Base-by-base conservation (phyloP, 2,329 filamentous ascomycete genomes). In the Pyricularia grisea region DNA sequence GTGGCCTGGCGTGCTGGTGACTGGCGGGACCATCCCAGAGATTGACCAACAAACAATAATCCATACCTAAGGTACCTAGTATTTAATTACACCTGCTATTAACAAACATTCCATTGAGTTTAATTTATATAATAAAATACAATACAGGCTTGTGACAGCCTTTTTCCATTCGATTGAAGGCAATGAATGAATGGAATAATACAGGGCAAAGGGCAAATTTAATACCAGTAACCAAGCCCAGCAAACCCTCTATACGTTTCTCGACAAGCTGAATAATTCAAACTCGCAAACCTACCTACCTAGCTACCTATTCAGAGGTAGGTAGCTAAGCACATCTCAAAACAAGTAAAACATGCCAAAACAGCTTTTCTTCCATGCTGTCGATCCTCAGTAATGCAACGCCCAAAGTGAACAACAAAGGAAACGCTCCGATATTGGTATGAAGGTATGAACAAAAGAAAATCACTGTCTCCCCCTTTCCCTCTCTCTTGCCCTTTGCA, bases 391-490 rank as follows among this genome's bases (percentile, higher is more conserved):
- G 17, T 50, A 17, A 20, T 50, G 14, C n/a, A 65, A 31, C 27
- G 31, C 28, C 28, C 11, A 23, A 25, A 50, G 11, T 14, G 12
- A 1, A 55, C 11, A 4, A 66, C 17, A 66, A 66, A 23, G 5
- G 23, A 61, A 61, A 61, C n/a, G n/a, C 55, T 33, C 64, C 30
- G 23, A 23, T 14, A 50, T 33, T 28, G 4, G 27, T 27, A 27
- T 27, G 27, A 27, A 27, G 27, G 27, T 27, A 27, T 27, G 27
- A 4, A 27, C 27, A 28, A 30, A 65, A 65, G 27, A 23, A 36
- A 36, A 33, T 67, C 66, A 68, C 58, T 64, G 58, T 60, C 67
- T 63, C 30, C 67, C 67, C 58, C 67, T 68, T 12, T 31, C 30
- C 58, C 63, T 61, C 58, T 68, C 55, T 9, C 10, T 61, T 33